These are phyloP conservation scores for Ceratocystis lukuohia DNA, from an alignment of 2,329 filamentous ascomycete species.

Conservation along the genomic window DNA sequence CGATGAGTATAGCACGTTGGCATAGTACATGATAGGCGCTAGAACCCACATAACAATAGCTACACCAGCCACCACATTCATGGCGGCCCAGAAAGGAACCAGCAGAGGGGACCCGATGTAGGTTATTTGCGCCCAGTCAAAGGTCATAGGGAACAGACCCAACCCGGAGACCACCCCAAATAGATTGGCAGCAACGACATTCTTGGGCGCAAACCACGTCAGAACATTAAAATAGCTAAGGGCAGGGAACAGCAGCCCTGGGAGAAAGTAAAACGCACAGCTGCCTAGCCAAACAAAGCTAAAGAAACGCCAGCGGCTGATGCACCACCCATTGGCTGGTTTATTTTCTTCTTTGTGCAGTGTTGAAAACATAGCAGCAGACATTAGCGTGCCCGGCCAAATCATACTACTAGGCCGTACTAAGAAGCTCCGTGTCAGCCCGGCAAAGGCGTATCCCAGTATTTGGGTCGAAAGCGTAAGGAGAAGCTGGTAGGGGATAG, in stretches of 20 bases:
- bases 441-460: slow-evolving; percentile 74
- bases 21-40: slow-evolving; percentile 68
- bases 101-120: slow-evolving; percentile 75
- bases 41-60: slow-evolving; percentile 76
- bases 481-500: slow-evolving; percentile 64
- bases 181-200: slow-evolving; percentile 72
- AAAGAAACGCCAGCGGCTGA: slow-evolving; percentile 77
- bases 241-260: slow-evolving; percentile 68
- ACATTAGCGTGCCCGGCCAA: slow-evolving; percentile 80
- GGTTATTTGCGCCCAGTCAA: slow-evolving; percentile 84
- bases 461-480: slow-evolving; percentile 79
- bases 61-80: slow-evolving; percentile 70
- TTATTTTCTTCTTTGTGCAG: slow-evolving; percentile 76
- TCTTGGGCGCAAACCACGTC: slow-evolving; percentile 79
- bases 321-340: slow-evolving; percentile 66
- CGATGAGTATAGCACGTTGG: slow-evolving; percentile 63
- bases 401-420: slow-evolving; percentile 82
- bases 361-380: slow-evolving; percentile 77
- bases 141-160: slow-evolving; percentile 71
- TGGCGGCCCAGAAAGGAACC: slow-evolving; percentile 74
- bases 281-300: slow-evolving; percentile 55
- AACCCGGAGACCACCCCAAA: slow-evolving; percentile 78
- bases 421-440: slow-evolving; percentile 65
- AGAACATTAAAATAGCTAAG: slow-evolving; percentile 81
- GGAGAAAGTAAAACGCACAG: slow-evolving; percentile 74